phyloP scores from a whole-genome alignment of 2,329 filamentous ascomycete genomes.

The Cladosporium sp. region DNA sequence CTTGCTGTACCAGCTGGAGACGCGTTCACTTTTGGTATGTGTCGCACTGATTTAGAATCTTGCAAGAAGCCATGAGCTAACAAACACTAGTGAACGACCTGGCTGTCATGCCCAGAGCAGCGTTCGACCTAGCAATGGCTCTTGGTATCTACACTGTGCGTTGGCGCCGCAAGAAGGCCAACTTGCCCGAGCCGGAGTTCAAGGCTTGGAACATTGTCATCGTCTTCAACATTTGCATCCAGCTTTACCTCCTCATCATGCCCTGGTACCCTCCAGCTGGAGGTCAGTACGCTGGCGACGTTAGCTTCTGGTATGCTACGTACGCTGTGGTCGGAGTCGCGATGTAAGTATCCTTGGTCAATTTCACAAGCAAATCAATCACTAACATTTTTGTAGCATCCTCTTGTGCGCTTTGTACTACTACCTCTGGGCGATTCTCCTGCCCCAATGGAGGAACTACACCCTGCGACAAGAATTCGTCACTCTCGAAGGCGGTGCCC shows the following conservation, averaged over 20 bases:
- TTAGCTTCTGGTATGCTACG: constrained; percentile 74
- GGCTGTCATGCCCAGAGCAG: constrained; percentile 57
- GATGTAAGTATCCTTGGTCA: constrained; percentile 51
- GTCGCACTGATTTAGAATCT: too few relatives aligned
- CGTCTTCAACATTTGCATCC: constrained; percentile 60
- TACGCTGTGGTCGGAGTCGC: constrained; percentile 66
- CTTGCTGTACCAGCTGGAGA: constrained; percentile 62
- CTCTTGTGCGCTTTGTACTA: constrained; percentile 60
- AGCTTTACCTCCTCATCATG: constrained; percentile 67
- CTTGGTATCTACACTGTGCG: constrained; percentile 62
- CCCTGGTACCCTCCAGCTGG: constrained; percentile 70
- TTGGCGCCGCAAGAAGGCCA: constrained; percentile 54
- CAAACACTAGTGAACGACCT: constrained; percentile 41
- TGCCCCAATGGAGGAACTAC: constrained; percentile 58
- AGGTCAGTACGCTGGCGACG: constrained; percentile 63
- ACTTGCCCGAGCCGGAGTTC: constrained; percentile 55
- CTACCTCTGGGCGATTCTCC: constrained; percentile 57
- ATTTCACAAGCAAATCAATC: too few relatives aligned
- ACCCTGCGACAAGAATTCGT: constrained; percentile 58
- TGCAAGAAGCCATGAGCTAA: constrained; percentile 28
- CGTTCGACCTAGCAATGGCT: constrained; percentile 61
- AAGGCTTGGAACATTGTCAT: constrained; percentile 61
- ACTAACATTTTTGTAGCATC: constrained; percentile 43
- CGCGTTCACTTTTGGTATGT: constrained; percentile 60
- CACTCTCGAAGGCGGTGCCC: constrained; percentile 51